Evolutionary conservation across 2,329 filamentous ascomycete genomes (phyloP).

Genomic region (Knoxdaviesia capensis): DNA sequence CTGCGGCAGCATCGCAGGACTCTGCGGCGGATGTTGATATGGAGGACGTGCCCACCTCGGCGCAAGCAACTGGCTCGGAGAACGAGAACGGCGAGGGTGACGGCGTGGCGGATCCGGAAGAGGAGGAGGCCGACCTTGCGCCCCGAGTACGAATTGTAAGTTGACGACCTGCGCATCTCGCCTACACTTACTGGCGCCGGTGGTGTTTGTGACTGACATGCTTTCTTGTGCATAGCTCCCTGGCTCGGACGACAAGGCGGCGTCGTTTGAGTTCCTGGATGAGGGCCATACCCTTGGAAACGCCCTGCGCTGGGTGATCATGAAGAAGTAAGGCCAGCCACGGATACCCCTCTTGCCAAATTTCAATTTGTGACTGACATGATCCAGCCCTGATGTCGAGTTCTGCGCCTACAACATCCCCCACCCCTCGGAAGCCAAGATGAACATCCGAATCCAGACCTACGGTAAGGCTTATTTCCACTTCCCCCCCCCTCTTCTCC

Average conservation of each 20-base stretch:
- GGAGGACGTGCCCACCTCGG: constrained; percentile 18
- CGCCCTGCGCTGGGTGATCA: constrained; percentile 82
- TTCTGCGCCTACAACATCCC: constrained; percentile 98
- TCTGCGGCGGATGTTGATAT: constrained; percentile 15
- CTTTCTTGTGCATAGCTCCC: constrained; percentile 41
- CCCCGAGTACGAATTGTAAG: constrained; percentile 41
- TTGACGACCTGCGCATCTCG: constrained; percentile 3
- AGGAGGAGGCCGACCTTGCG: constrained; percentile 26
- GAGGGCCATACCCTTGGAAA: constrained; percentile 96
- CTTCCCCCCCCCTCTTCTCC: not conserved
- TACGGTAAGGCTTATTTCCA: constrained; percentile 44
- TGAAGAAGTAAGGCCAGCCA: constrained; percentile 65
- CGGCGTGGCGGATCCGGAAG: constrained; percentile 17
- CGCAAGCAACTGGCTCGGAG: constrained; percentile 10
- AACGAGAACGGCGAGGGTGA: constrained; percentile 12
- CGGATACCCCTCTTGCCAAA: not conserved
- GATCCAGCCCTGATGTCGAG: constrained; percentile 68
- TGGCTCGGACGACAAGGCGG: constrained; percentile 68
- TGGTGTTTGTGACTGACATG: not conserved
- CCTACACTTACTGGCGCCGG: constrained; percentile 3
- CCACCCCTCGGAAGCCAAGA: constrained; percentile 85
- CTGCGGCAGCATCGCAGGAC: too few species aligned
- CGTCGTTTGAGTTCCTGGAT: constrained; percentile 83
- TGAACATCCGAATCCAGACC: constrained; percentile 95
- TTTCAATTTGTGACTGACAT: too few species aligned